A percentile compares a stretch with the other conserved stretches of the same genome.
Evolutionary conservation across 2,329 filamentous ascomycete species (phyloP).

Genomic region (Lachnellula suecica): DNA sequence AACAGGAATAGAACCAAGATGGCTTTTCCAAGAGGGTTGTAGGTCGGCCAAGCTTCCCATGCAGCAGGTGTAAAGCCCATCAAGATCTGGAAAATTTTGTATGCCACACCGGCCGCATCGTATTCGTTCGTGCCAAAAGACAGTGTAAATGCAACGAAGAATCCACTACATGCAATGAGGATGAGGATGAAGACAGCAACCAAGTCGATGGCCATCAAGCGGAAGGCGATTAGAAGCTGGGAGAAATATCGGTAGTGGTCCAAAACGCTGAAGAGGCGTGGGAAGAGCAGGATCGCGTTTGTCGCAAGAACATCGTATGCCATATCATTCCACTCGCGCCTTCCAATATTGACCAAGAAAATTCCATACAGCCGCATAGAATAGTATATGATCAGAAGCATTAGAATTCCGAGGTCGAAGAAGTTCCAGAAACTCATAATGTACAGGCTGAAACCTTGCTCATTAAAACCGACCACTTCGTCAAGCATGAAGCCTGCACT

Average conservation of each 20-base stretch:
- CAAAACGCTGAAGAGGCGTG: slow-evolving; percentile 86
- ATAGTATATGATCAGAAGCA: slow-evolving; percentile 86
- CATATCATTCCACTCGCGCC: slow-evolving; percentile 72
- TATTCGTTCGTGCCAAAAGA: slow-evolving; percentile 71
- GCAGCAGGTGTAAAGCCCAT: slow-evolving; percentile 96
- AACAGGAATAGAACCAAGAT: slow-evolving; percentile 83
- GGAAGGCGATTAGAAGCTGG: slow-evolving; percentile 88
- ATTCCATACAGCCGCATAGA: slow-evolving; percentile 86
- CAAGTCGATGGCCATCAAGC: slow-evolving; percentile 89
- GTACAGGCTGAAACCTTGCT: slow-evolving; percentile 94
- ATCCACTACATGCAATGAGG: slow-evolving; percentile 85
- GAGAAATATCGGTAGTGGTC: slow-evolving; percentile 97
- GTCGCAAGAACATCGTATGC: slow-evolving; percentile 94
- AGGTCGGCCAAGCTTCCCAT: slow-evolving; percentile 78
- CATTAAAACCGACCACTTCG: slow-evolving; percentile 92
- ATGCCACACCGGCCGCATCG: slow-evolving; percentile 74
- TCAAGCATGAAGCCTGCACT: slow-evolving; percentile 96
- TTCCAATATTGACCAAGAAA: slow-evolving; percentile 70
- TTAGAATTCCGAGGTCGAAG: slow-evolving; percentile 86
- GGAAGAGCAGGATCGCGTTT: slow-evolving; percentile 85
- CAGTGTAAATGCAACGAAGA: slow-evolving; percentile 91
- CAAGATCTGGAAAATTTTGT: slow-evolving; percentile 87
- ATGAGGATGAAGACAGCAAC: slow-evolving; percentile 83
- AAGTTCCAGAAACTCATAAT: slow-evolving; percentile 98
- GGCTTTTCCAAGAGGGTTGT: slow-evolving; percentile 74